These are phyloP conservation scores for Quercus gilva DNA, from an alignment of 306 rosid species.

Conservation along the genomic window DNA sequence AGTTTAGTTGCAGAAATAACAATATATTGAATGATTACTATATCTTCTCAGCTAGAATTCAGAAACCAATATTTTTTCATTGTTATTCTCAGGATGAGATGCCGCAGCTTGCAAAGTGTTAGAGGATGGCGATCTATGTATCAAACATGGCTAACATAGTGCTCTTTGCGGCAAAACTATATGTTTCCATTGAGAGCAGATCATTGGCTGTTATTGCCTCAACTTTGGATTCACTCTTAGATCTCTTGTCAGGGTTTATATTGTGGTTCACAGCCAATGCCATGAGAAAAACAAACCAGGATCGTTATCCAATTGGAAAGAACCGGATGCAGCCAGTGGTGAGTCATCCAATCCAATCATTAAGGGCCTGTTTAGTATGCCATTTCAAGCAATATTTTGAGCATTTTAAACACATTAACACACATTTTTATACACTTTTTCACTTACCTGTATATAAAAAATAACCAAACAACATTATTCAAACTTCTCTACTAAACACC, in stretches of 20 bases:
- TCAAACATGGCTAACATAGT: conserved; percentile 59
- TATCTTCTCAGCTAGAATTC: too few species aligned
- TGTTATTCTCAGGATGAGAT: conserved; percentile 49
- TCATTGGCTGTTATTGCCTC: conserved; percentile 84
- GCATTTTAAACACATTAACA: too few species aligned
- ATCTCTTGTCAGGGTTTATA: conserved; percentile 77
- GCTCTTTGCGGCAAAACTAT: conserved; percentile 65
- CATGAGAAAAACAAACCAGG: conserved; percentile 63
- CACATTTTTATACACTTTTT: too few species aligned
- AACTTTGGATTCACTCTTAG: conserved; percentile 76
- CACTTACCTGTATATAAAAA: too few species aligned
- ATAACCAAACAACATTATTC: too few species aligned
- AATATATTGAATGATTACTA: too few species aligned
- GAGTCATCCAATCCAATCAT: neutral
- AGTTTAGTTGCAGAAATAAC: conserved; percentile 2
- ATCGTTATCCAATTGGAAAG: conserved; percentile 78
- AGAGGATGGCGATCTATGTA: conserved; percentile 47
- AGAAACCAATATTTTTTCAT: too few species aligned
- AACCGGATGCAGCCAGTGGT: conserved; percentile 85
- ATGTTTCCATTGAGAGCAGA: conserved; percentile 61
- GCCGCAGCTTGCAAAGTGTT: conserved; percentile 62
- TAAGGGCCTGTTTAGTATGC: too few species aligned
- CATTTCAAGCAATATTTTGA: too few species aligned
- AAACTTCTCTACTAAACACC: too few species aligned
- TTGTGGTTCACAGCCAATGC: conserved; percentile 73